phyloP scores from a whole-genome alignment of 805 yeast genomes.

The Metschnikowia cubensis region DNA sequence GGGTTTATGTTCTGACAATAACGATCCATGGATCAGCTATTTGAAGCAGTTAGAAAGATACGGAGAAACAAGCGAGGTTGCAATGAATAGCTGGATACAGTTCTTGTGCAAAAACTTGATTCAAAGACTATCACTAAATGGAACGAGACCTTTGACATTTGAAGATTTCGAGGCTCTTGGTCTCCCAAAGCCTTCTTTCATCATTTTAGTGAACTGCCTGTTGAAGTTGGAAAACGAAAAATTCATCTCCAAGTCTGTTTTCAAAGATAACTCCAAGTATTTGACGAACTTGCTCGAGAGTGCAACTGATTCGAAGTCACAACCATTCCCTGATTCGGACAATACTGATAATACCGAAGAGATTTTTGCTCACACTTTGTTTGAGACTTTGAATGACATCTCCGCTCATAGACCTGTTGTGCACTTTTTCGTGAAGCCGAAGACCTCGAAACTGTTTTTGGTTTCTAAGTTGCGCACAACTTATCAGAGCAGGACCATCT shows the following conservation, averaged over 20 bases:
- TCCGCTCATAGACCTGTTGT: slow-evolving; percentile 13
- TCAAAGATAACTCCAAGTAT: slow-evolving; percentile 24
- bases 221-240: slow-evolving; percentile 20
- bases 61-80: slow-evolving; percentile 27
- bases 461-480: slow-evolving; percentile 29
- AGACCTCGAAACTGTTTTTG: slow-evolving; percentile 27
- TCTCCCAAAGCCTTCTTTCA: slow-evolving; percentile 23
- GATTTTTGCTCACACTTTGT: slow-evolving; percentile 29
- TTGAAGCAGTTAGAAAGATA: slow-evolving; percentile 19
- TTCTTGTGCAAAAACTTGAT: slow-evolving; percentile 23
- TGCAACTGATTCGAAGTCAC: slow-evolving; percentile 12
- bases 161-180: slow-evolving; percentile 15
- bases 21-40: slow-evolving; percentile 28
- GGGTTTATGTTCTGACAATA: slow-evolving; percentile 23
- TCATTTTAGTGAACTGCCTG: slow-evolving; percentile 27
- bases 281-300: slow-evolving; percentile 19
- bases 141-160: slow-evolving; percentile 16
- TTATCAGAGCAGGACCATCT: slow-evolving; percentile 35
- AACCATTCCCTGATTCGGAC: slow-evolving; percentile 31
- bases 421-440: slow-evolving; percentile 20
- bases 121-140: slow-evolving; percentile 17
- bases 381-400: slow-evolving; percentile 25
- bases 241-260: slow-evolving; percentile 19
- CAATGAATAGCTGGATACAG: slow-evolving; percentile 35
- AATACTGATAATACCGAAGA: slow-evolving; percentile 15